A percentile compares a stretch with the other conserved stretches of the same genome.
Conservation (phyloP, 2,329 filamentous ascomycete genomes). For the Coniochaeta ligniaria region DNA sequence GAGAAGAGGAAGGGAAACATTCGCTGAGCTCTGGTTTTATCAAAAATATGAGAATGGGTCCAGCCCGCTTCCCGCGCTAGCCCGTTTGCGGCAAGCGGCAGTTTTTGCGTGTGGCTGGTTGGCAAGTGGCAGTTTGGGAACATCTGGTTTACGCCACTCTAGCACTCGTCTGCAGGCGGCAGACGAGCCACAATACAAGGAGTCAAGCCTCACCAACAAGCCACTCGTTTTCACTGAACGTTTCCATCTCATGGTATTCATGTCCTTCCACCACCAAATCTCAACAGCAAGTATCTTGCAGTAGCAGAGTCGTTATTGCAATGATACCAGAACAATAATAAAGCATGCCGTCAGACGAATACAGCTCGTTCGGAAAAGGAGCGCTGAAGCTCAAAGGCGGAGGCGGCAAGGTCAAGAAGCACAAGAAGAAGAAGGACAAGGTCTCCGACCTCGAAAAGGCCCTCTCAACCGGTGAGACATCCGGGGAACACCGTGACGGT, state of each 20-base stretch:
- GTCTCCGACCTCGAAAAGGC: constrained; percentile 40
- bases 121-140: neutral
- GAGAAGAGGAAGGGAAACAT: constrained; percentile 24
- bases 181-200: neutral
- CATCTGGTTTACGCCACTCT: too few species aligned
- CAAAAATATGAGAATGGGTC: constrained; percentile 2
- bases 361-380: constrained; percentile 58
- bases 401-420: constrained; percentile 43
- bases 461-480: constrained; percentile 20
- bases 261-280: neutral
- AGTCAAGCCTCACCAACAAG: neutral
- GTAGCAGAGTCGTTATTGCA: neutral
- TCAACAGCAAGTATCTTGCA: neutral
- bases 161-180: too few species aligned
- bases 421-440: constrained; percentile 60
- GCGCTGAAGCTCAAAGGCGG: constrained; percentile 77
- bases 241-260: neutral
- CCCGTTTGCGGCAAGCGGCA: neutral
- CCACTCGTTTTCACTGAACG: neutral
- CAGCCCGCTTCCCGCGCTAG: neutral
- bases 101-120: neutral
- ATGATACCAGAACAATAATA: neutral
- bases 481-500: constrained; percentile 14
- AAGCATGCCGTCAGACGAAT: constrained; percentile 68
- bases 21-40: constrained; percentile 4